Evolutionary conservation across 1,139 yeast species (phyloP), one percentile per base, ranked within the genome.

Genomic region (Zygosaccharomyces pseudobailii): DNA sequence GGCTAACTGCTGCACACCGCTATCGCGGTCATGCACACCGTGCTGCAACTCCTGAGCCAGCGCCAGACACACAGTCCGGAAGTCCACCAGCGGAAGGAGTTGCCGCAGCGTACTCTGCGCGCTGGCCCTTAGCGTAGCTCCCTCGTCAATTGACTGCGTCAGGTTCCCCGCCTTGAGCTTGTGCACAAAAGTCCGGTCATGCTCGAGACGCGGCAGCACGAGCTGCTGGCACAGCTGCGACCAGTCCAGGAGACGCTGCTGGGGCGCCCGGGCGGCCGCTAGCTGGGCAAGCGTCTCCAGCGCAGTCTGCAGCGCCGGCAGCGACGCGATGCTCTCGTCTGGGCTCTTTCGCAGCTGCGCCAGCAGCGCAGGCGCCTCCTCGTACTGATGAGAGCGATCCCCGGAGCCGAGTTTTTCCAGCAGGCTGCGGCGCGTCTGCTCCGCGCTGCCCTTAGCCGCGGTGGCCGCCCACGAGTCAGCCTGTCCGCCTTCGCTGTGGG

Each of bases 81-180:
- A 38, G 24, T 38, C 41, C 6, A 38, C 13, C 22, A 38, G 41
- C n/a, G 41, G 34, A 13, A 38, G 34, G 8, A 38, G 31, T 34
- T 38, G 34, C 22, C 32, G 41, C 33, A 38, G 23, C 8, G 41
- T 27, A 23, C 34, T 4, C 32, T 38, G 41, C 23, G 50, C 51
- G 43, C 43, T 48, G 27, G 49, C 40, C 28, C 56, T 38, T 20
- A 51, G 43, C 3, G 53, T 43, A 6, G 45, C 32, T 22, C 56
- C 56, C 32, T 53, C 56, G 39, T 56, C 59, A 27, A 55, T 53
- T 4, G 51, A 42, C 33, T 56, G 59, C 10, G 55, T 55, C 51
- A 56, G 46, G 44, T 52, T 56, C n/a, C 59, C 59, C 13, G 54
- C 58, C 42, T 55, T 55, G n/a, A 56, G 48, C 22, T 53, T 53